Base-by-base conservation (phyloP, 2,329 filamentous ascomycete species). In the Teratosphaeria zuluensis region DNA sequence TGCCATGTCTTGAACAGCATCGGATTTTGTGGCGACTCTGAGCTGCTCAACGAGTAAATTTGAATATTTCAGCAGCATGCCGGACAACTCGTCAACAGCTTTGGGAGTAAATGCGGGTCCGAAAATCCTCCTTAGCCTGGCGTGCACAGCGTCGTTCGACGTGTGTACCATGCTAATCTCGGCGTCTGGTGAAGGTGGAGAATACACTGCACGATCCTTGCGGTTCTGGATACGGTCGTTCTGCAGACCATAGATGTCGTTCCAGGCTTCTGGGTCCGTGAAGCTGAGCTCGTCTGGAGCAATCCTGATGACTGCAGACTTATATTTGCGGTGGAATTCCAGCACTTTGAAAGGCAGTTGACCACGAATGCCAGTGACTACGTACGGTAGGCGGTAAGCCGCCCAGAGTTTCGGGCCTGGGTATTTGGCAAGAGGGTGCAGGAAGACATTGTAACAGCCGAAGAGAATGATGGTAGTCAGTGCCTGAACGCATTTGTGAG, bases 1-100 rank as follows among this genome's bases (percentile, higher is more conserved):
- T 7, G 24, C 31, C 19, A 42, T 38, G 24, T 48, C 53, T 24
- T 51, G 28, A 5, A 53, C 30, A 14, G 24, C 9, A 35, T 52
- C 19, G 32, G 19, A 73, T 58, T 35, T 31, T 6, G 55, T 11
- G 9, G 57, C 57, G 31, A 62, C 59, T 21, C 59, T 59, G 24
- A 76, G 61, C 1, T 69, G 65, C 9, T 66, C 57, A 7, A 74
- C 57, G 1, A 75, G 64, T 7, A 74, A 61, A 57, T 74, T 67
- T n/a, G 73, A 71, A 56, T 74, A 73, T n/a, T 61, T 60, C 33
- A 68, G 66, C 9, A 76, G 63, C 0, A 75, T 59, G 2, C 63
- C 56, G 57, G 75, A 71, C 57, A 76, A 74, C 19, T 69, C 65
- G 5, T 65, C 67, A 16, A 77, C 58, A 1, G 73, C 73, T 53